phyloP scores from a whole-genome alignment of 1,284 basidiomycete species.

The Rhodotorula sp. region DNA sequence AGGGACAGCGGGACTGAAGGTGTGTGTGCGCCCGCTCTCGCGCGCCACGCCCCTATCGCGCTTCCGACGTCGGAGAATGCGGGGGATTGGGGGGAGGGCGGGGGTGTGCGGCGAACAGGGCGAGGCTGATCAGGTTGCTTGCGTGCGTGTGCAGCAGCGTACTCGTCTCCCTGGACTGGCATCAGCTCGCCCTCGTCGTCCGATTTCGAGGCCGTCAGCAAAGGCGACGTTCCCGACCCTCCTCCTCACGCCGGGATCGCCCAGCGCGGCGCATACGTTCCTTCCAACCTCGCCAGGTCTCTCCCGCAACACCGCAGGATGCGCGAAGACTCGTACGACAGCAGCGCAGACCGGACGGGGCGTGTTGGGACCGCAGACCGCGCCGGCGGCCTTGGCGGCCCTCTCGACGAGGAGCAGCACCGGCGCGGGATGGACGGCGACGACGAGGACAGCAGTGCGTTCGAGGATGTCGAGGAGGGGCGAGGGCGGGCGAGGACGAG shows the following conservation, averaged over 20 bases:
- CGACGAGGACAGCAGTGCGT: conserved; percentile 14
- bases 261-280: not conserved
- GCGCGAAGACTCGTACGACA: conserved; percentile 4
- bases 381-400: not conserved
- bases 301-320: conserved; percentile 5
- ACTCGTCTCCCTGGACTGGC: conserved; percentile 15
- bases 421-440: conserved; percentile 26
- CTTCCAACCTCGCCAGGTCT: conserved; percentile 15
- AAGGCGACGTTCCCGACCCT: conserved; percentile 4
- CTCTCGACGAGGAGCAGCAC: conserved; percentile 4
- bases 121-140: too few relatives aligned
- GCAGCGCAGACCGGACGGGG: not conserved
- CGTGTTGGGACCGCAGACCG: not conserved
- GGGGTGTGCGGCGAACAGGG: too few relatives aligned
- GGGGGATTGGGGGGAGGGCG: too few relatives aligned
- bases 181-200: conserved; percentile 3
- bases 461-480: conserved; percentile 11
- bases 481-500: conserved; percentile 28
- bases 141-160: not conserved
- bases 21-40: not conserved
- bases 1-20: not conserved
- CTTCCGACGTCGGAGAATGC: too few relatives aligned
- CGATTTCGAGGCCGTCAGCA: conserved; percentile 23
- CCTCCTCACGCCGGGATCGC: not conserved
- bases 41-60: too few relatives aligned